Evolutionary conservation across 2,329 filamentous ascomycete genomes (phyloP), one percentile per base, ranked within the genome.

Genomic region (Diplocarpon rosae): DNA sequence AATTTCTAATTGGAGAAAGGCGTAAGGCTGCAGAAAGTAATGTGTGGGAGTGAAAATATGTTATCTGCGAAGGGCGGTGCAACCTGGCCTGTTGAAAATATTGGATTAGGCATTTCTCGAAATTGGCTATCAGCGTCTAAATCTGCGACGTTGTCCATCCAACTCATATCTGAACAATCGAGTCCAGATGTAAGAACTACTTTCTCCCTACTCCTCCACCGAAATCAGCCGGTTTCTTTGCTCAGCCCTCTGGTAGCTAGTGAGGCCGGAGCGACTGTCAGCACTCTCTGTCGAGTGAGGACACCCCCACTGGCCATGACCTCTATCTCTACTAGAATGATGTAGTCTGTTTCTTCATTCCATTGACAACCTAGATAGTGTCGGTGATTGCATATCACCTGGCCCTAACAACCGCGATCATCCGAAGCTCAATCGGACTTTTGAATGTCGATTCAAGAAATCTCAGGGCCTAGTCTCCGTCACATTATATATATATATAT

Each of bases 1-100:
- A 47, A 45, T 45, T 31, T 45, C 20, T 47, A 50, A 43, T 47
- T 33, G 12, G 36, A 29, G 24, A 38, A 38, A 10, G 7, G 11
- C 6, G 15, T 7, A 6, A 24, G 16, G 34, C 15, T 15, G 11
- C 14, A 15, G 10, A 3, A 14, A 14, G 30, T 7, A 24, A 24
- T 24, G 30, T 12, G 30, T 9, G 10, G n/a, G 30, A 10, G 9
- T 12, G n/a, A 14, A 3, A 10, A 32, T 32, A 10, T 32, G 11
- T 13, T 35, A 12, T 4, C 13, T 14, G 38, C 13, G 17, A 5
- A n/a, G 4, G 27, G 12, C 24, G 2, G 14, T 15, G 17, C 11
- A 31, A 16, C 16, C n/a, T 28, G 14, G 10, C 16, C 30, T 28
- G 38, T 14, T 13, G n/a, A n/a, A 40, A 14, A 11, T 40, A 12